phyloP scores from a whole-genome alignment of 2,329 filamentous ascomycete genomes.

The Epichloe amarillans region DNA sequence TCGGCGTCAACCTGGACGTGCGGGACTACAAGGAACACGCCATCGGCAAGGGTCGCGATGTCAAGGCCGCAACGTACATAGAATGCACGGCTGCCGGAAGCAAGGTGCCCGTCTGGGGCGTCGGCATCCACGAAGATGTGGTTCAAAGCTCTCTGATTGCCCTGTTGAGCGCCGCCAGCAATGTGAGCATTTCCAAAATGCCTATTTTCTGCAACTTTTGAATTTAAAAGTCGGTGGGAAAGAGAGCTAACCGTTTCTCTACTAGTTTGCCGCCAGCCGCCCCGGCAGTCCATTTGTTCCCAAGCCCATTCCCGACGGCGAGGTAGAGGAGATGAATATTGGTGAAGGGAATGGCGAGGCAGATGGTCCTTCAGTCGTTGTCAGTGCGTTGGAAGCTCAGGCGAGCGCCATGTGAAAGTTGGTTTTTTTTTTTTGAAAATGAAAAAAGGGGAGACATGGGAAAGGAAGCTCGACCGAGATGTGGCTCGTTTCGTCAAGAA shows the following conservation, averaged over 20 bases:
- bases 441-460: too few relatives aligned
- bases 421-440: too few relatives aligned
- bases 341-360: slow-evolving; percentile 4
- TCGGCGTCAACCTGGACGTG: slow-evolving; percentile 82
- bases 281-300: slow-evolving; percentile 52
- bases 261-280: slow-evolving; percentile 50
- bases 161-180: slow-evolving; percentile 71
- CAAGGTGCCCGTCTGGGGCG: slow-evolving; percentile 70
- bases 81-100: slow-evolving; percentile 63
- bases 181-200: slow-evolving; percentile 42
- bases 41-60: slow-evolving; percentile 65
- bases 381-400: slow-evolving; percentile 12
- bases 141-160: slow-evolving; percentile 82
- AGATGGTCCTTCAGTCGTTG: slow-evolving; percentile 7
- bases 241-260: neutral
- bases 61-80: slow-evolving; percentile 92
- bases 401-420: slow-evolving; percentile 9
- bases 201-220: neutral
- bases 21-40: slow-evolving; percentile 94
- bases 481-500: too few relatives aligned
- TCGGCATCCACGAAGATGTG: slow-evolving; percentile 42
- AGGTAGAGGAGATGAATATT: slow-evolving; percentile 5
- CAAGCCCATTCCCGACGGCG: slow-evolving; percentile 30
- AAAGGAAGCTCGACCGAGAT: neutral
- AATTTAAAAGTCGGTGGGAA: too few relatives aligned